Base-by-base conservation (phyloP, 805 yeast genomes). In the Debaryomyces maramus region DNA sequence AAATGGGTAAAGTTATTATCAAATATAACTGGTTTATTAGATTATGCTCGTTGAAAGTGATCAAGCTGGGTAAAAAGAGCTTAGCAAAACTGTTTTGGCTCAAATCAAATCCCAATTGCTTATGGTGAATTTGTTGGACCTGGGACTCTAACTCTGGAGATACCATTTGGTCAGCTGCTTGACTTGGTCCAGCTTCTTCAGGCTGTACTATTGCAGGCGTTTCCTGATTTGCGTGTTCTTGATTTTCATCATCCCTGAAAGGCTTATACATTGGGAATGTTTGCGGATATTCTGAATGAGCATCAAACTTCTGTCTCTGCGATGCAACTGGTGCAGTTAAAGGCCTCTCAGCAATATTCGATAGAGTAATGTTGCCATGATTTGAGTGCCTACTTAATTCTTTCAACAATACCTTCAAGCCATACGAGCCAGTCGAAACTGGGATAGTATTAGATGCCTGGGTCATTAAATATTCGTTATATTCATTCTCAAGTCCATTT, bases 311-410 rank as follows among this genome's bases (percentile, higher is more conserved):
- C n/a, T 14, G 9, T 17, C 35, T 32, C 5, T 16, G 44, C 32
- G 40, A 26, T 26, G 23, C 32, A n/a, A 29, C 39, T 20, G 46
- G 49, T 32, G 38, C 46, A 5, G 51, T 41, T 14, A 45, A 34
- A 15, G 47, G 51, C 15, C 53, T 33, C 10, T 44, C 41, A 7
- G 31, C 34, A n/a, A 39, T 36, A 23, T 19, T 8, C 8, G 14
- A 6, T 11, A 53, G 24, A 8, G 35, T 42, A 14, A 52, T 44
- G 3, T 27, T 9, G 4, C 31, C 35, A 23, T 31, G 34, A 15
- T 34, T 36, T n/a, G 67, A 45, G 35, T 63, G 65, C 20, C 46
- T 50, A 16, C 58, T 49, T 32, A 69, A 55, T 34, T 65, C 70
- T 32, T 52, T 55, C 19, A 69, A 47, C 15, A 69, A 53, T 13